A percentile compares a stretch with the other conserved stretches of the same genome.
Evolutionary conservation across 805 yeast genomes (phyloP).

Genomic region (Scheffersomyces amazonensis): DNA sequence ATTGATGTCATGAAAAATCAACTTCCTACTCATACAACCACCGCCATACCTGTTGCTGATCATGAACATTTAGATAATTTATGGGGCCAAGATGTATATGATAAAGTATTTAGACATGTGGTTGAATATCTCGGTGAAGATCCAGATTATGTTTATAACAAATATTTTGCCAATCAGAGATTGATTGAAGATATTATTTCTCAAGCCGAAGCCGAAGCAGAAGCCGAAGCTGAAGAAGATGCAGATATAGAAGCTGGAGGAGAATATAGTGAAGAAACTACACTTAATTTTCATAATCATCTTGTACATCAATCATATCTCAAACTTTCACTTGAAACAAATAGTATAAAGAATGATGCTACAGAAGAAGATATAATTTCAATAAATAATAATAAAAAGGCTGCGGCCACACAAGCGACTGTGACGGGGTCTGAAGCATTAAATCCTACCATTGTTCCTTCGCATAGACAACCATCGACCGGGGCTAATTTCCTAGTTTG

Average conservation of each 20-base stretch:
- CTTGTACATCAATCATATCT: neutral
- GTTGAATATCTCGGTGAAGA: slow-evolving; percentile 16
- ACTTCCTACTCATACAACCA: slow-evolving; percentile 53
- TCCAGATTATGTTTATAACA: slow-evolving; percentile 4
- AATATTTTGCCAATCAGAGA: slow-evolving; percentile 1
- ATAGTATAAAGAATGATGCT: neutral
- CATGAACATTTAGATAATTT: slow-evolving; percentile 90
- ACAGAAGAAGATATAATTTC: neutral
- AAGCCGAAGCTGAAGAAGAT: neutral
- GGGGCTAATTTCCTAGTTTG: neutral
- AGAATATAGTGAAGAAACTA: neutral
- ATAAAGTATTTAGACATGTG: slow-evolving; percentile 32
- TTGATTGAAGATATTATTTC: slow-evolving; percentile 8
- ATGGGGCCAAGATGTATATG: slow-evolving; percentile 72
- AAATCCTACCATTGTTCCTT: neutral
- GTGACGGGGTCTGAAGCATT: neutral
- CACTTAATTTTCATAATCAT: neutral
- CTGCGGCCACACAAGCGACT: neutral
- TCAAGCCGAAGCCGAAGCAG: neutral
- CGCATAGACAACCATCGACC: neutral
- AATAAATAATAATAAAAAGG: neutral
- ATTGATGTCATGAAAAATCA: slow-evolving; percentile 69
- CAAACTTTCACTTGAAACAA: neutral
- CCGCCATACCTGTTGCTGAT: slow-evolving; percentile 54
- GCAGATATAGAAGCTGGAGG: neutral